phyloP scores from a whole-genome alignment of 352 stramenopile genomes.

The Phytophthora sp. region DNA sequence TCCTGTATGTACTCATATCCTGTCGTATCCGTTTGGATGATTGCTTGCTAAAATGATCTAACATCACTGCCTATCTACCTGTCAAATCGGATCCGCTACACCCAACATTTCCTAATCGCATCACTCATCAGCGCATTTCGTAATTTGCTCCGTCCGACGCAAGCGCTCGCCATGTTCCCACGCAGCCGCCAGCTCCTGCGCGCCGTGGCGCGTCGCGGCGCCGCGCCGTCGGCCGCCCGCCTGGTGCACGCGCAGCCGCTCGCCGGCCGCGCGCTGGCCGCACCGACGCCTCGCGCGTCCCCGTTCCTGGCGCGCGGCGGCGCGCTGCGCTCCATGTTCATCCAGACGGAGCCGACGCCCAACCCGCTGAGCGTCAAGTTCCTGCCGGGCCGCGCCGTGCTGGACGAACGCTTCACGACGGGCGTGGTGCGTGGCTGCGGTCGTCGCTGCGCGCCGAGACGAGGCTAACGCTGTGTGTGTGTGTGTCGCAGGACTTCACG shows the following conservation, averaged over 20 bases:
- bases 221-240: constrained; percentile 7
- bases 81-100: too few species aligned
- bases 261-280: background rate
- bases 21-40: too few species aligned
- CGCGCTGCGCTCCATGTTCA: constrained; percentile 94
- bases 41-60: too few species aligned
- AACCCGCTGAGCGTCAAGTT: constrained; percentile 99
- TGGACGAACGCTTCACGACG: constrained; percentile 91
- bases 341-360: constrained; percentile 98
- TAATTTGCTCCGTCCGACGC: constrained; percentile 13
- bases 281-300: constrained; percentile 10
- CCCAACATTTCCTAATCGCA: background rate
- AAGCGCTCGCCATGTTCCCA: constrained; percentile 28
- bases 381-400: constrained; percentile 89
- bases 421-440: constrained; percentile 43
- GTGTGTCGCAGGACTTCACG: constrained; percentile 76
- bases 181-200: constrained; percentile 35
- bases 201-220: constrained; percentile 28
- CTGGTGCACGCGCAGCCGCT: constrained; percentile 19
- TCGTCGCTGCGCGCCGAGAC: background rate
- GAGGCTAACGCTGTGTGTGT: too few species aligned
- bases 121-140: constrained; percentile 17
- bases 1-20: too few species aligned
- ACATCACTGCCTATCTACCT: too few species aligned
- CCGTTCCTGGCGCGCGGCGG: constrained; percentile 40